phyloP scores from a whole-genome alignment of 2,329 filamentous ascomycete genomes.

The Penicillium sp. region DNA sequence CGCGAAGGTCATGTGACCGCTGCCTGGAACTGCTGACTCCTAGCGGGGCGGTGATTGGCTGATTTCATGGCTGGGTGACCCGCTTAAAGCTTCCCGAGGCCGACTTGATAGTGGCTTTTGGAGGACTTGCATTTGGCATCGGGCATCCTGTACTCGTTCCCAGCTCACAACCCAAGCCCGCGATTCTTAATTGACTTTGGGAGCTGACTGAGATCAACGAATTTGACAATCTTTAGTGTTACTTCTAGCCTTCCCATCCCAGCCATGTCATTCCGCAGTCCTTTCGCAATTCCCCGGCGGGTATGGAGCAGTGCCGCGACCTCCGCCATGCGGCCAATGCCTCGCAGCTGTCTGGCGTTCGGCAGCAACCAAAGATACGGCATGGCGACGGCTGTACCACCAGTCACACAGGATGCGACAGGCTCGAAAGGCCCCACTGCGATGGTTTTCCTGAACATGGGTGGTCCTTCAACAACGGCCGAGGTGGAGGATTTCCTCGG shows the following conservation, averaged over 20 bases:
- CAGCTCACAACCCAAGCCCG: neutral
- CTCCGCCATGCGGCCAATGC: slow-evolving; percentile 30
- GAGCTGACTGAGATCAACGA: neutral
- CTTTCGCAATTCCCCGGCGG: slow-evolving; percentile 41
- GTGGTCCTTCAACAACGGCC: slow-evolving; percentile 83
- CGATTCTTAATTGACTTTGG: neutral
- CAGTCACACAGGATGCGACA: slow-evolving; percentile 78
- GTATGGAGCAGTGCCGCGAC: slow-evolving; percentile 31
- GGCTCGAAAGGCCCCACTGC: slow-evolving; percentile 83
- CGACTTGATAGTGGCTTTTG: neutral
- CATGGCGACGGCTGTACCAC: slow-evolving; percentile 70
- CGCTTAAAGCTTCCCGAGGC: slow-evolving; percentile 16
- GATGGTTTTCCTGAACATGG: slow-evolving; percentile 99
- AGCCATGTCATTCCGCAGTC: slow-evolving; percentile 51
- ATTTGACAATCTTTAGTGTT: neutral
- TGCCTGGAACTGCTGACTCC: slow-evolving; percentile 38
- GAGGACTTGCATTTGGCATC: neutral
- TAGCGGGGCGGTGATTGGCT: slow-evolving; percentile 37
- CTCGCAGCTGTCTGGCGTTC: slow-evolving; percentile 31
- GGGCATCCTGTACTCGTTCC: neutral
- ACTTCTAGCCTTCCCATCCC: neutral
- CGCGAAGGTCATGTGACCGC: slow-evolving; percentile 45
- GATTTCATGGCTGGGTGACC: neutral
- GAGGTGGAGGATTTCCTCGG: slow-evolving; percentile 91
- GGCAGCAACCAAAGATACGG: slow-evolving; percentile 37